Conservation (phyloP, 75 land plant genomes). For the Azolla pinnata region DNA sequence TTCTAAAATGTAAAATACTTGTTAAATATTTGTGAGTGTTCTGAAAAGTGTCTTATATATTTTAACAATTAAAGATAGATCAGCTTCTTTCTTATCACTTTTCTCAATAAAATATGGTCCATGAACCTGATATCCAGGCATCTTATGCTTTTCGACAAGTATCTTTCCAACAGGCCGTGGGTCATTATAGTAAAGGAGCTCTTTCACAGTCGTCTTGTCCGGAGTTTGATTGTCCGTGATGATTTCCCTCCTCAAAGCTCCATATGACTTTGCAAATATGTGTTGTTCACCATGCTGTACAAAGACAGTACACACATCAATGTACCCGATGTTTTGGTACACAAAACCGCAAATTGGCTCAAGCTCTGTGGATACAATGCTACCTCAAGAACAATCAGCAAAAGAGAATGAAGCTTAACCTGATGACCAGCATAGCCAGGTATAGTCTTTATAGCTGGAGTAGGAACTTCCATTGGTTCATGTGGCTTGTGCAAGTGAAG, state of each 20-base stretch:
- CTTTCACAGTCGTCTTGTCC: conserved; percentile 11
- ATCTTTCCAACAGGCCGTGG: conserved; percentile 12
- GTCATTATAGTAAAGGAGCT: conserved; percentile 13
- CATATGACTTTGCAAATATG: conserved; percentile 13
- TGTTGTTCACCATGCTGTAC: conserved; percentile 18
- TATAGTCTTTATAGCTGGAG: conserved; percentile 9
- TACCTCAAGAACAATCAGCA: no score
- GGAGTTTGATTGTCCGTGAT: conserved; percentile 11
- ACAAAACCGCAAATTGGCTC: no score
- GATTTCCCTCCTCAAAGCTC: conserved; percentile 8
- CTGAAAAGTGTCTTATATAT: no score
- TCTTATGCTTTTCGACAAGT: conserved; percentile 13
- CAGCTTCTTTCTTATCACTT: no score
- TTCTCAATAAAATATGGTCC: background rate
- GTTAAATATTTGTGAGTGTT: no score
- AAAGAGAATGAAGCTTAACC: conserved; percentile 4
- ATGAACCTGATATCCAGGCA: conserved; percentile 16
- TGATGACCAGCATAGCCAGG: conserved; percentile 19
- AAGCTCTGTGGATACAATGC: no score
- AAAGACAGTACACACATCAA: no score
- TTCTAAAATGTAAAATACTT: no score
- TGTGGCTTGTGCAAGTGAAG: conserved; percentile 11
- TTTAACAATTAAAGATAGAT: no score
- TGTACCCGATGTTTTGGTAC: no score
- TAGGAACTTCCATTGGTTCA: conserved; percentile 9